Evolutionary conservation across 2,329 filamentous ascomycete genomes (phyloP).

Genomic region (Laburnicola sp.): DNA sequence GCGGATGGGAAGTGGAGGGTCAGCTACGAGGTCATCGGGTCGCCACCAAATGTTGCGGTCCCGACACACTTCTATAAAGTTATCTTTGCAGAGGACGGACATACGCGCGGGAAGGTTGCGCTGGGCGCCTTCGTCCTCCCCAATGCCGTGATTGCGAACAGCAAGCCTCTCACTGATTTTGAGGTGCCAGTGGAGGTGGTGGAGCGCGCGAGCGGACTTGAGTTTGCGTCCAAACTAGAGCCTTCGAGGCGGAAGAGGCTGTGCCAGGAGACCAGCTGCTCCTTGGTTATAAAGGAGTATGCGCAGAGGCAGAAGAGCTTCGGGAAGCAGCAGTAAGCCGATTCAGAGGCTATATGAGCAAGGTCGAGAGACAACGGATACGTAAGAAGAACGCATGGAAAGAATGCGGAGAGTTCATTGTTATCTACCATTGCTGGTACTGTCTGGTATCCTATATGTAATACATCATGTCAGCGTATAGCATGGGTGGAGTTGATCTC

Average conservation of each 20-base stretch:
- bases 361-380: no score
- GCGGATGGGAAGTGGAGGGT: constrained; percentile 95
- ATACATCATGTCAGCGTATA: constrained; percentile 14
- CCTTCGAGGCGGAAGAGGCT: constrained; percentile 72
- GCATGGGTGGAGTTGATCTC: constrained; percentile 9
- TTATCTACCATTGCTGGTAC: neutral
- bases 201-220: constrained; percentile 87
- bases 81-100: constrained; percentile 88
- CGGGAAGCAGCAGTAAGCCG: constrained; percentile 33
- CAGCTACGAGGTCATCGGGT: constrained; percentile 92
- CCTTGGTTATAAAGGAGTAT: constrained; percentile 81
- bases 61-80: constrained; percentile 99
- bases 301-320: constrained; percentile 59
- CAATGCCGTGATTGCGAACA: constrained; percentile 84
- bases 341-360: no score
- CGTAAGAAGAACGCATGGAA: no score
- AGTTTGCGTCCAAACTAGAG: constrained; percentile 83
- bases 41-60: constrained; percentile 89
- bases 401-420: neutral
- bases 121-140: constrained; percentile 94
- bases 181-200: constrained; percentile 93
- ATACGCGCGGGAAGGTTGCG: constrained; percentile 67
- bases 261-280: constrained; percentile 84
- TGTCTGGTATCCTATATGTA: constrained; percentile 14
- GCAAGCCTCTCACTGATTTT: constrained; percentile 85